Base-by-base conservation (phyloP, 1,284 basidiomycete species). In the Phenoliferia sp. region DNA sequence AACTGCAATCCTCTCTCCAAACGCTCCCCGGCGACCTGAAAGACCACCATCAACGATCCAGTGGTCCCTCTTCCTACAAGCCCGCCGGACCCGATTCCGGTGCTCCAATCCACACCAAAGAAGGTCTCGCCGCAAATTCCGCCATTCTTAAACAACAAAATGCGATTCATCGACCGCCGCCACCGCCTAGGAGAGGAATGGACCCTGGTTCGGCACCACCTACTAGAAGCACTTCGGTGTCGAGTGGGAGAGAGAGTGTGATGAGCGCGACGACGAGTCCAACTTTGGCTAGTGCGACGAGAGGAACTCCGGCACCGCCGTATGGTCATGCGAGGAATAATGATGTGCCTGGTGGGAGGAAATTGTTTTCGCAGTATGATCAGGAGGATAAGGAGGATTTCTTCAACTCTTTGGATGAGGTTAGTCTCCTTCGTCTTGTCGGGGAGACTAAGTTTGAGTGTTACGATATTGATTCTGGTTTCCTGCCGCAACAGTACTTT, bases 321-420 rank as follows among this genome's bases (percentile, higher is more conserved):
- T n/a, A 52, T 22, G 17, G 9, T 7, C 48, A 52, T 22, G 48
- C 48, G 6, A 7, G 19, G 19, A 26, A 6, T 19, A 52, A 52
- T 52, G 48, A 52, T 22, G 5, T 52, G 9, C 48, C 48, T 6
- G 48, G 12, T 44, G 39, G 48, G 9, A 52, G 48, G 48, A 71
- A 71, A 44, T 32, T 4, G 26, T 72, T 72, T 58, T 62, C 48
- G 22, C 36, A 66, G 35, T 72, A 72, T 39, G 63, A 63, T 0
- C 72, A 76, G 10, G 81, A 85, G 73, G 89, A 92, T 74, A 91
- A 90, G 76, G 78, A 85, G 36, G 84, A 80, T 22, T 87, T 91
- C 75, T 92, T 91, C 77, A 78, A 78, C 62, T 89, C 88, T 86
- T 79, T 91, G 22, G 89, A 92, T 75, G 88, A 89, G 75, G 90